Conservation (phyloP, 2,329 filamentous ascomycete genomes). For the Stachybotrys echinatus region DNA sequence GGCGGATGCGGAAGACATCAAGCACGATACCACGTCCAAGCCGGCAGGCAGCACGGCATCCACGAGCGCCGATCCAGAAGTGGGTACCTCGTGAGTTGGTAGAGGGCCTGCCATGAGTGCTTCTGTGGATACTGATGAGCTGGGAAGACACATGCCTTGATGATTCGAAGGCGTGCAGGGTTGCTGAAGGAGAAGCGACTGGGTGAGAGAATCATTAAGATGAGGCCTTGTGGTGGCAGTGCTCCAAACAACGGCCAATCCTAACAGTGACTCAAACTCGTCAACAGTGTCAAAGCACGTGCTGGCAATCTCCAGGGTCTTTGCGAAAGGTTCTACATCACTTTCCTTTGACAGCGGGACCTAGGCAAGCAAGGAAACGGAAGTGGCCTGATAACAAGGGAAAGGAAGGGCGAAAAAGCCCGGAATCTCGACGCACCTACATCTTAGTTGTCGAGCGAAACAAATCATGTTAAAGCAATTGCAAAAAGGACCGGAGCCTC, state of each 20-base stretch:
- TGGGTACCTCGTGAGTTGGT: conserved; percentile 12
- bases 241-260: neutral
- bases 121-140: conserved; percentile 7
- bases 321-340: too few relatives aligned
- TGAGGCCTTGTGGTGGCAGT: conserved; percentile 25
- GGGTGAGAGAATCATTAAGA: conserved; percentile 2
- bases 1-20: conserved; percentile 45
- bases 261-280: neutral
- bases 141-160: conserved; percentile 7
- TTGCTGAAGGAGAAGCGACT: conserved; percentile 1
- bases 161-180: conserved; percentile 3
- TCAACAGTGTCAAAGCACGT: neutral
- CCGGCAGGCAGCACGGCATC: conserved; percentile 11
- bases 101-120: neutral
- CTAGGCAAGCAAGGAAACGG: too few relatives aligned
- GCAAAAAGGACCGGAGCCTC: too few relatives aligned
- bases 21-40: conserved; percentile 20
- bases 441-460: too few relatives aligned
- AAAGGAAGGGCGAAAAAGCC: too few relatives aligned
- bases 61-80: conserved; percentile 13
- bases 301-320: too few relatives aligned
- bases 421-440: too few relatives aligned
- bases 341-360: too few relatives aligned
- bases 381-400: too few relatives aligned
- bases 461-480: too few relatives aligned